Percentiles rank a stretch among this genome's conserved stretches.
Evolutionary conservation across 1,284 basidiomycete species (phyloP).

Genomic region (Rhodotorula mucilaginosa): DNA sequence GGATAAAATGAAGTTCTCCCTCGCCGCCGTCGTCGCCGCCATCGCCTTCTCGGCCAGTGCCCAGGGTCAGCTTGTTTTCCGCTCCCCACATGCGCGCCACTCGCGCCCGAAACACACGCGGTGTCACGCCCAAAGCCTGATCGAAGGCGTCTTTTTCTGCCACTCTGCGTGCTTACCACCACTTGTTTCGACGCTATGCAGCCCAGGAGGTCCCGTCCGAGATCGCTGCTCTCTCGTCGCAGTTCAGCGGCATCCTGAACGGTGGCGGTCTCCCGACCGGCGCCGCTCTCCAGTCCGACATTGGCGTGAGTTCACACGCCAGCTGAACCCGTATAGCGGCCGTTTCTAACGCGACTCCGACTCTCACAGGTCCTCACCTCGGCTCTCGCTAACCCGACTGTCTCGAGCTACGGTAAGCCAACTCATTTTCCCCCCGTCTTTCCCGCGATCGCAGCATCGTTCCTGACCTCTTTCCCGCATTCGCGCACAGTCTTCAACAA

Average conservation of each 20-base stretch:
- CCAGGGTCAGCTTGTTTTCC: background rate
- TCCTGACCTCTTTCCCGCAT: too few relatives aligned
- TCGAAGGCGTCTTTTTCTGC: too few relatives aligned
- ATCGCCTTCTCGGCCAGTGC: slow-evolving; percentile 1
- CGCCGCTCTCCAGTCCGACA: slow-evolving; percentile 4
- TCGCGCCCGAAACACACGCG: background rate
- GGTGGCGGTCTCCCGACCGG: slow-evolving; percentile 1
- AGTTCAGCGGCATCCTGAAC: background rate
- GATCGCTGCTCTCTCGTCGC: background rate
- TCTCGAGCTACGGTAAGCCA: background rate
- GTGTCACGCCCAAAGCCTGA: too few relatives aligned
- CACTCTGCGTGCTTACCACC: background rate
- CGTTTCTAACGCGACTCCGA: background rate
- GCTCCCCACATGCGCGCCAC: background rate
- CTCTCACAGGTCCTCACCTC: background rate
- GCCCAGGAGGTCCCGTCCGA: slow-evolving; percentile 3
- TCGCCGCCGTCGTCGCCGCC: background rate
- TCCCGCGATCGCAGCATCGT: too few relatives aligned
- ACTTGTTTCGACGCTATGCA: background rate
- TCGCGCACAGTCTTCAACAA: slow-evolving; percentile 4
- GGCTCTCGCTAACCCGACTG: slow-evolving; percentile 9
- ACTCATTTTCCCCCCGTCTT: background rate
- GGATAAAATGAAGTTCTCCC: slow-evolving; percentile 3
- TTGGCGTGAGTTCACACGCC: background rate
- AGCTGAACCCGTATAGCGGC: background rate